Conservation (phyloP, 2,329 filamentous ascomycete species). For the Pestalotiopsis sp. region DNA sequence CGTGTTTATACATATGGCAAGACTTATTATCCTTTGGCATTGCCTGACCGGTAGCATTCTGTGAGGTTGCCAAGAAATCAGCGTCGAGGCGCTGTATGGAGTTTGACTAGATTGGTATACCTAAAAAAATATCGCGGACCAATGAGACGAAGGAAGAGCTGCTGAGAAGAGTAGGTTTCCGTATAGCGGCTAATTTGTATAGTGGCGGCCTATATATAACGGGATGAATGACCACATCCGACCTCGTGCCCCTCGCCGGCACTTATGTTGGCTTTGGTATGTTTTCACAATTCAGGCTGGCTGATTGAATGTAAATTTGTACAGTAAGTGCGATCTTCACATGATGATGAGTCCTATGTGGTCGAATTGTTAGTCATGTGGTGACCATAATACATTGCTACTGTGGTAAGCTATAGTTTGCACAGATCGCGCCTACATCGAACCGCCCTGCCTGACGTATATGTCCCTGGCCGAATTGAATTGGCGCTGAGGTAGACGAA, state of each 20-base stretch:
- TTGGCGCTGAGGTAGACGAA: no score
- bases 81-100: neutral
- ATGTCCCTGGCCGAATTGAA: no score
- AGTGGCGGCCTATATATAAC: neutral
- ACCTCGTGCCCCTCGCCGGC: neutral
- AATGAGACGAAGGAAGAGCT: neutral
- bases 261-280: neutral
- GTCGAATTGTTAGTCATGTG: no score
- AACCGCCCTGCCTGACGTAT: no score
- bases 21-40: neutral
- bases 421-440: no score
- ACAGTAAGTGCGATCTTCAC: no score
- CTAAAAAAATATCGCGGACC: neutral
- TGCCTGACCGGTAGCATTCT: neutral
- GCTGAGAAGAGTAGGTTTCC: neutral
- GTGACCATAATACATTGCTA: no score
- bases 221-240: neutral
- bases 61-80: neutral
- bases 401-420: no score
- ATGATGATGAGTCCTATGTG: no score
- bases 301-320: neutral
- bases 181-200: neutral
- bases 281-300: neutral
- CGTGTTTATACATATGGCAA: neutral
- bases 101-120: neutral